Evolutionary conservation across 768 basidiomycete species (phyloP), one percentile per base, ranked within the genome.

Genomic region (Omphalotus guepiniiformis): DNA sequence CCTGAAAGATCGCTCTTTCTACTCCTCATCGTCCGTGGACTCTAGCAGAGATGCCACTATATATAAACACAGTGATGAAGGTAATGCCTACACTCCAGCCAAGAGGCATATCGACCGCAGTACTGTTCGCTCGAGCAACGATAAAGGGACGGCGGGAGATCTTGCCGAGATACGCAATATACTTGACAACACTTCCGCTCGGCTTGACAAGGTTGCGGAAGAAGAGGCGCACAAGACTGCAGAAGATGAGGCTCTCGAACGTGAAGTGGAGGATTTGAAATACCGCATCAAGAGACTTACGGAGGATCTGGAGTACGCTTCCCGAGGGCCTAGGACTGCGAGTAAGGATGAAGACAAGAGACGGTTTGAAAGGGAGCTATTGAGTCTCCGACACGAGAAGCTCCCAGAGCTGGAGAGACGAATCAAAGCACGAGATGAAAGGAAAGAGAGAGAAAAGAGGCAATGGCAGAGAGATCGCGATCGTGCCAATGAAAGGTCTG

Each of bases 241-340:
- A 2, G 93, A 95, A 51, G 93, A 97, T 57, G 93, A 96, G 47
- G 86, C 76, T 41, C 73, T 99, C n/a, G 90, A 94, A 45, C 77
- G 85, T 37, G 96, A 98, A 65, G 76, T 96, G 68, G 79, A 85
- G 6, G 90, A 94, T 53, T 69, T 99, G 39, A 81, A 80, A 36
- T 91, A 90, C 58, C 79, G 86, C 23, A 91, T 96, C 38, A 81
- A 82, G 59, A 73, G 93, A 18, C 77, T 99, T 3, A 85, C 90
- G 59, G 92, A 96, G 41, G 95, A 98, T 63, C 70, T 99, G 25
- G 93, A 96, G 34, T 89, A 93, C 54, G 82, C 84, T 44, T 79
- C 82, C 2, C 80, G 85, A 6, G 88, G 91, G 0, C 81, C 91
- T 1, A 76, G 83, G 49, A 79, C 82, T 3, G 61, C 70, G 8